These are phyloP conservation scores for Zopfia rhizophila DNA, from an alignment of 2,329 filamentous ascomycete genomes.

Conservation along the genomic window DNA sequence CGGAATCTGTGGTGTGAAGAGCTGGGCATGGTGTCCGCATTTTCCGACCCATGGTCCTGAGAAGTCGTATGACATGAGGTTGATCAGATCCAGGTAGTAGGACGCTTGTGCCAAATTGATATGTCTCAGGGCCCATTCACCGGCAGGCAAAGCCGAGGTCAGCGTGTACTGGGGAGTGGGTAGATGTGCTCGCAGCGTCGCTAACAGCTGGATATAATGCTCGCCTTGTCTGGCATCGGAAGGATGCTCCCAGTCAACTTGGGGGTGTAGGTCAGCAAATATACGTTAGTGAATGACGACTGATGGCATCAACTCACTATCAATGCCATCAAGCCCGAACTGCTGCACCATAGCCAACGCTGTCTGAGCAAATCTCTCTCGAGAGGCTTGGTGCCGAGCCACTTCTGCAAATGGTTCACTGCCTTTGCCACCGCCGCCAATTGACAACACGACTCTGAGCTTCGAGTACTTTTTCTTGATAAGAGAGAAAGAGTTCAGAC, in stretches of 20 bases:
- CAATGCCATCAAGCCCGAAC: conserved; percentile 78
- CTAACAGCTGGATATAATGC: conserved; percentile 76
- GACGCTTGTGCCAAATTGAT: conserved; percentile 73
- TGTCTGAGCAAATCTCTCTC: conserved; percentile 77
- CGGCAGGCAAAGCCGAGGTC: conserved; percentile 77
- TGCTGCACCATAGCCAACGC: conserved; percentile 74
- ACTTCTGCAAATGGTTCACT: conserved; percentile 74
- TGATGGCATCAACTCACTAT: conserved; percentile 65
- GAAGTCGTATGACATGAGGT: conserved; percentile 85
- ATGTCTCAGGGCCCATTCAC: conserved; percentile 71
- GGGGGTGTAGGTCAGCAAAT: conserved; percentile 23
- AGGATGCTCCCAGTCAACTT: conserved; percentile 88
- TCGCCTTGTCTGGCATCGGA: conserved; percentile 71
- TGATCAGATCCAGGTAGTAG: conserved; percentile 77
- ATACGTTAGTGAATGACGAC: background rate
- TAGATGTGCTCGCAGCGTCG: conserved; percentile 72
- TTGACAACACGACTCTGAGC: conserved; percentile 79
- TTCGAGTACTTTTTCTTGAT: conserved; percentile 77
- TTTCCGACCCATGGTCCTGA: conserved; percentile 74
- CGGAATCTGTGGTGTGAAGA: conserved; percentile 67
- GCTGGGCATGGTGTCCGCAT: conserved; percentile 79
- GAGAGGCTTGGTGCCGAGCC: conserved; percentile 67
- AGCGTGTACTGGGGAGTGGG: conserved; percentile 75
- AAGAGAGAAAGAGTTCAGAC: conserved; percentile 76
- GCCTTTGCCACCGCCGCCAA: conserved; percentile 77